Conservation (phyloP, 192 early-diverging fungal species). For the Dissophora globulifera region DNA sequence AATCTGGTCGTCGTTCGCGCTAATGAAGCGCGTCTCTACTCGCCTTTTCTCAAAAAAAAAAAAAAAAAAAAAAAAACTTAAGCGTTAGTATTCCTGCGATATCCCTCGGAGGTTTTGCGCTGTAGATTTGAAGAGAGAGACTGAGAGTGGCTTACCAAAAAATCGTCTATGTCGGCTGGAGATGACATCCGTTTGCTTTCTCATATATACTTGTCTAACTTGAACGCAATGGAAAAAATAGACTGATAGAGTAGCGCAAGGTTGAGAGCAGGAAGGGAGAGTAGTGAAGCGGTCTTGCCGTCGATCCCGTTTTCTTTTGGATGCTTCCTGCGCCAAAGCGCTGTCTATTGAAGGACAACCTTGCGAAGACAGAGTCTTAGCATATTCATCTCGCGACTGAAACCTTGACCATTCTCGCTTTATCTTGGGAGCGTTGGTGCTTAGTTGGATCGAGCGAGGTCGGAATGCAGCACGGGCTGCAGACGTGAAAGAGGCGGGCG, state of each 20-base stretch:
- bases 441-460: neutral
- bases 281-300: neutral
- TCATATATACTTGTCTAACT: neutral
- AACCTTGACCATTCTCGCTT: slow-evolving; percentile 8
- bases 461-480: too few species aligned
- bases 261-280: neutral
- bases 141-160: neutral
- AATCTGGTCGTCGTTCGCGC: slow-evolving; percentile 3
- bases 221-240: slow-evolving; percentile 17
- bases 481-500: too few species aligned
- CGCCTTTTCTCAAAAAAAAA: slow-evolving; percentile 62
- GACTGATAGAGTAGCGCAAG: too few species aligned
- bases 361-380: slow-evolving; percentile 3
- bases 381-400: slow-evolving; percentile 2
- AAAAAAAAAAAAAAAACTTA: too few species aligned
- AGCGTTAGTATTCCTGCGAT: too few species aligned
- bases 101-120: too few species aligned
- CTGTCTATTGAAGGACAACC: slow-evolving; percentile 9
- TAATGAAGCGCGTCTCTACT: slow-evolving; percentile 57
- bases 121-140: too few species aligned
- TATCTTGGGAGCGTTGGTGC: neutral
- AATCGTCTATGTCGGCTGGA: slow-evolving; percentile 19
- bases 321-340: slow-evolving; percentile 6
- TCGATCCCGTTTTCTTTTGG: too few species aligned
- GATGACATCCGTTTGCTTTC: neutral